Base-by-base conservation (phyloP, 129 eudicot genomes). In the Helianthus tuberosus region DNA sequence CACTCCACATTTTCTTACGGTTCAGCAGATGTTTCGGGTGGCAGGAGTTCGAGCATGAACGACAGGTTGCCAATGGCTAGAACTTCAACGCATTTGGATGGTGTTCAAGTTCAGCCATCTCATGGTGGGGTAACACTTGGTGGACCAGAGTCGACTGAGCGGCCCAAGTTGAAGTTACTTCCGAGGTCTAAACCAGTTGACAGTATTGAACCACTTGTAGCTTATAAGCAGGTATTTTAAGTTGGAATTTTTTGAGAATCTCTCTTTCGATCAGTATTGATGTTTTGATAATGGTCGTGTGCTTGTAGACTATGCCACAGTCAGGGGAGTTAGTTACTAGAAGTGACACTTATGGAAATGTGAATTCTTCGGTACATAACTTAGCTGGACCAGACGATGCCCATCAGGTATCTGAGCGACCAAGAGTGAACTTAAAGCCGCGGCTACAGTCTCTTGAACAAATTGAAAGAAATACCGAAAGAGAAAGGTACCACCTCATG, bases 121-220 rank as follows among this genome's bases (percentile, higher is more conserved):
- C 58, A 65, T 71, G 64, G 27, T 20, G 84, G 74, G 39, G 84
- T 73, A 64, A 38, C 29, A 39, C 49, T 20, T 38, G 60, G 60
- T 69, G 46, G 32, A 49, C 59, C 83, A 35, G 96, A 85, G 72
- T 68, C 72, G 55, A 52, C 83, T 5, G 99, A 85, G 61, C 78
- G 97, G 72, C 96, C 99, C 13, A 89, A 89, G 76, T 69, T 95
- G 83, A 91, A 89, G 82, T 71, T 95, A 60, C 90, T 88, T 48
- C 99, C 94, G 3, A 87, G 97, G 76, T 85, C 97, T 11, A 91
- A 82, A 73, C 99, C 96, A 4, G 75, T 82, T 23, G 96, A 89
- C 6, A 78, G 13, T 70, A 20, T 66, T 36, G 97, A 83, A 64
- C 74, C 81, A 4, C 25, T 58, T 3, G 71, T 59, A 47, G 81